A percentile compares a stretch with the other conserved stretches of the same genome.
Conservation (phyloP, 139 green algal genomes). For the Diplosphaera chodatii region DNA sequence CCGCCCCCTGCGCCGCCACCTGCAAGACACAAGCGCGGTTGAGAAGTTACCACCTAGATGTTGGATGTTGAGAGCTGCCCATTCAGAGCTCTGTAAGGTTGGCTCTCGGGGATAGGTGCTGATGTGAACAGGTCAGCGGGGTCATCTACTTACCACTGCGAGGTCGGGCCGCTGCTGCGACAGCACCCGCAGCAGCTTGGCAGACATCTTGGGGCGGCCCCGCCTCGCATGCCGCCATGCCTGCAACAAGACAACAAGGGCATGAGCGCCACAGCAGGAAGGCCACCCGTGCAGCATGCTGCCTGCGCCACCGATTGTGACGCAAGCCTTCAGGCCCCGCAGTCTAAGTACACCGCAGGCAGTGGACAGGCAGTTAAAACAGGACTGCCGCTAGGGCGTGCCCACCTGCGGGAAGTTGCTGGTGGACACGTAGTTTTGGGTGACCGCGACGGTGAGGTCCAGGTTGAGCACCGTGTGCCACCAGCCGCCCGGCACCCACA, state of each 20-base stretch:
- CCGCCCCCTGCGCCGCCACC: too few species aligned
- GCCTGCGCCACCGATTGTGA: too few species aligned
- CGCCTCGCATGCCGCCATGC: constrained; percentile 56
- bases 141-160: constrained; percentile 25
- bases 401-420: constrained; percentile 58
- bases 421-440: constrained; percentile 62
- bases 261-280: too few species aligned
- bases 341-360: background rate
- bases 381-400: background rate
- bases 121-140: too few species aligned
- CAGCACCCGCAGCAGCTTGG: constrained; percentile 55
- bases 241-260: constrained; percentile 11
- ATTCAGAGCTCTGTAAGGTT: too few species aligned
- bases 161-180: constrained; percentile 51
- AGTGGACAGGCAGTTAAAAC: too few species aligned
- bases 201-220: constrained; percentile 71
- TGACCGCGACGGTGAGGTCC: constrained; percentile 69
- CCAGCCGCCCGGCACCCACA: constrained; percentile 74
- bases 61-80: too few species aligned
- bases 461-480: constrained; percentile 80
- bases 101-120: too few species aligned
- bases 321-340: too few species aligned
- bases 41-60: too few species aligned
- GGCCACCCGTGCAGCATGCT: too few species aligned
- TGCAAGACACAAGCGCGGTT: too few species aligned